Base-by-base conservation (phyloP, 768 basidiomycete genomes). In the Podaxis sp. region DNA sequence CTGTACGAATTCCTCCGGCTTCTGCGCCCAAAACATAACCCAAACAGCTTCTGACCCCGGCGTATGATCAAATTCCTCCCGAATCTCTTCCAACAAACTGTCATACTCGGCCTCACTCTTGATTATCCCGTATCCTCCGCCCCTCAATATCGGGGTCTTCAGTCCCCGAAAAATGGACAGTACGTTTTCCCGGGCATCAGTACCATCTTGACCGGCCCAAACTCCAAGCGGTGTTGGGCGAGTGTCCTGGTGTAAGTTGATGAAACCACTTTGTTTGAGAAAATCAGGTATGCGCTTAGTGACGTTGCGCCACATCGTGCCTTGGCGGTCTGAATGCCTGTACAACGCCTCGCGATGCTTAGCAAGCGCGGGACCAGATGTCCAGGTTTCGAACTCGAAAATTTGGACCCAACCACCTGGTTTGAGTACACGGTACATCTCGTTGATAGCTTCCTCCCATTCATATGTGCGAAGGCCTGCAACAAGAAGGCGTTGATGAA, bases 401-500 rank as follows among this genome's bases (percentile, higher is more conserved):
- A 63, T 37, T 38, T 63, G 62, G 20, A 49, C 55, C 62, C 62
- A 63, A 15, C 62, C 62, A 10, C 62, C 62, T 13, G 62, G 62
- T 28, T 50, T 38, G 11, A 63, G 52, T 6, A 63, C 62, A 24
- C 54, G 53, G 22, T 50, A 63, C 17, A 63, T 46, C n/a, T 63
- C 54, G 44, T 24, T 36, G n/a, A 57, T 41, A 8, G 62, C 62
- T 15, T 55, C 2, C 24, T 40, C 55, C 62, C 62, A 63, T 56
- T 63, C 53, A 24, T 55, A 44, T 3, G 20, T 20, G 12, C 54
- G 52, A 8, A 63, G 52, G n/a, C 24, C 53, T 3, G 41, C 46
- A n/a, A 63, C 49, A n/a, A 63, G 62, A n/a, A 63, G 55, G n/a
- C 62, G 53, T 48, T 63, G 62, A 20, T 63, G 52, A 28, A 57